Evolutionary conservation across 768 basidiomycete species (phyloP), one percentile per base, ranked within the genome.

Genomic region (Mycena alexandri): DNA sequence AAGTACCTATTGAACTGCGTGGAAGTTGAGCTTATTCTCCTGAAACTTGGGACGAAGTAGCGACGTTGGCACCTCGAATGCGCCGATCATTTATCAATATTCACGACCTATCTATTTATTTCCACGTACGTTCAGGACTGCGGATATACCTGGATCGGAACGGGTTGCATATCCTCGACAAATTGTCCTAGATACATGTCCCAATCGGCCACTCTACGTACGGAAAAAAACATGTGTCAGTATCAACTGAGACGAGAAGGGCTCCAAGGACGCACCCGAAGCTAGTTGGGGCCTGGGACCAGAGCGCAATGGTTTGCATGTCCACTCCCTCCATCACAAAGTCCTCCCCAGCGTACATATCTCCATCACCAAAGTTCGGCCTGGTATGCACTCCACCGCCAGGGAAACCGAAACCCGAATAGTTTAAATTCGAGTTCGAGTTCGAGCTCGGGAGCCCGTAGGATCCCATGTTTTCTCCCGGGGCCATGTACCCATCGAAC

Each of bases 131-230:
- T 2, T 57, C 56, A 57, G 19, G 44, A 57, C 25, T 44, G 56
- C 8, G 42, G 25, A 57, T 57, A 46, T 17, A 19, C 17, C 50
- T 51, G 5, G 14, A 5, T 14, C 38, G 38, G 38, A 10, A 3
- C 38, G 2, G 38, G 60, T 2, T 52, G 42, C 52, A 25, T 25
- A 16, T 63, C 61, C 17, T 63, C 61, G 21, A 52, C 61, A 19
- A 63, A 63, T 24, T 36, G 41, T 8, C 61, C 61, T 11, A 63
- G 61, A 47, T 54, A 63, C 41, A 63, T 54, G 43, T 63, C 61
- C 61, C 61, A 63, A 43, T 63, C 61, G 2, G 61, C 52, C 54
- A 63, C 61, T 16, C 61, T 63, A 38, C 29, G 19, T 6, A 44
- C 24, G 29, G 29, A 29, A 46, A 29, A 14, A 44, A 34, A n/a